These are phyloP conservation scores for Linderniella brevidens DNA, from an alignment of 257 asterid genomes.

Conservation along the genomic window DNA sequence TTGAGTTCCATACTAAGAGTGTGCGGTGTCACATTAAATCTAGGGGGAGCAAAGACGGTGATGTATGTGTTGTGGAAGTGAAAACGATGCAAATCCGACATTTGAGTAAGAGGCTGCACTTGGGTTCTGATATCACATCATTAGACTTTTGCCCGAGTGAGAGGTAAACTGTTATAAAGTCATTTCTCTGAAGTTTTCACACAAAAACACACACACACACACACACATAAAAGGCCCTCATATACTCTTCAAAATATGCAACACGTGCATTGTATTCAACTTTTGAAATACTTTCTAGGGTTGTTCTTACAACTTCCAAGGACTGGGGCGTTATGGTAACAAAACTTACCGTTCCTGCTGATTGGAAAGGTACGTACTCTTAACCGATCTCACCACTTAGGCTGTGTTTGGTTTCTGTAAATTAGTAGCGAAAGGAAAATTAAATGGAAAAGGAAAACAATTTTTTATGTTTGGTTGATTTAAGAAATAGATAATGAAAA, in stretches of 20 bases:
- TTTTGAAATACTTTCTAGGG: slow-evolving; percentile 30
- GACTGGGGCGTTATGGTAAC: slow-evolving; percentile 86
- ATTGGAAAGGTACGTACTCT: slow-evolving; percentile 70
- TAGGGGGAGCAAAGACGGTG: slow-evolving; percentile 98
- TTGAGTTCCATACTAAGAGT: slow-evolving; percentile 5
- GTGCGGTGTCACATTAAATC: slow-evolving; percentile 3
- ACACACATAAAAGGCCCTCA: too few species aligned
- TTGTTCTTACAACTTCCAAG: slow-evolving; percentile 57
- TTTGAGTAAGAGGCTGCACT: slow-evolving; percentile 72
- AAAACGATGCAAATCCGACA: slow-evolving; percentile 79
- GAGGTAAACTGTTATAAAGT: slow-evolving; percentile 29
- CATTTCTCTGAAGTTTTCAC: too few species aligned
- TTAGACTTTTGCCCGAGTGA: slow-evolving; percentile 88
- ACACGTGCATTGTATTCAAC: neutral
- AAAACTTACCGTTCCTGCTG: slow-evolving; percentile 70
- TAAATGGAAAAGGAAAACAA: too few species aligned
- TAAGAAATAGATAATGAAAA: too few species aligned
- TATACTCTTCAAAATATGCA: too few species aligned
- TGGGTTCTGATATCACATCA: slow-evolving; percentile 57
- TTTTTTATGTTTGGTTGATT: too few species aligned
- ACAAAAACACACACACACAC: too few species aligned
- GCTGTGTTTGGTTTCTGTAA: too few species aligned
- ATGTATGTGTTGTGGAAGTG: slow-evolving; percentile 71
- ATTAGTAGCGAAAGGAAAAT: too few species aligned
- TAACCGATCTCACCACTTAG: too few species aligned